Conservation (phyloP, 2,329 filamentous ascomycete genomes). For the Fusarium subglutinans region DNA sequence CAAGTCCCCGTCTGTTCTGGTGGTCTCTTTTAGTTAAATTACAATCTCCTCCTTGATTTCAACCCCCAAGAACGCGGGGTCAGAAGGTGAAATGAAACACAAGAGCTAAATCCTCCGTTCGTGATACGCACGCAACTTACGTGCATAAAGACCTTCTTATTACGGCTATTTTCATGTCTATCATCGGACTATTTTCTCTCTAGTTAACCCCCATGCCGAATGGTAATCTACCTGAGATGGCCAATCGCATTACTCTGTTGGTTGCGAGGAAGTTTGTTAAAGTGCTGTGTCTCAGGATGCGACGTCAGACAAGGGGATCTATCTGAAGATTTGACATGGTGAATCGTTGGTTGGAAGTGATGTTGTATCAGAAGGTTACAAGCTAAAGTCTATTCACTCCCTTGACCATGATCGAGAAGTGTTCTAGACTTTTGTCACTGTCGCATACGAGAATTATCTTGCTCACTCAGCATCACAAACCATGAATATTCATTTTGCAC, state of each 20-base stretch:
- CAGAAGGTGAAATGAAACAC: neutral
- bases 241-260: neutral
- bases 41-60: neutral
- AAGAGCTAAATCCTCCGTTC: neutral
- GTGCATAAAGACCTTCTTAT: conserved; percentile 16
- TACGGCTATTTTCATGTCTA: conserved; percentile 7
- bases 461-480: too few relatives aligned
- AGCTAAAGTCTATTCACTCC: neutral
- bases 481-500: too few relatives aligned
- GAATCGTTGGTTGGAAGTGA: neutral
- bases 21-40: neutral
- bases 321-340: neutral
- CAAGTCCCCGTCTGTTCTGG: neutral
- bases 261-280: neutral
- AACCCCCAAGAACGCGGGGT: conserved; percentile 6
- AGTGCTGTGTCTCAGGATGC: neutral
- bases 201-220: neutral
- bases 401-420: neutral
- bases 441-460: neutral
- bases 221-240: neutral
- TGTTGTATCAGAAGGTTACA: neutral
- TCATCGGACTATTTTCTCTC: conserved; percentile 1
- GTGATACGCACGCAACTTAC: conserved; percentile 18
- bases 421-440: neutral
- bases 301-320: neutral